Conservation (phyloP, 805 yeast genomes). For the Kuraishia floccosa region DNA sequence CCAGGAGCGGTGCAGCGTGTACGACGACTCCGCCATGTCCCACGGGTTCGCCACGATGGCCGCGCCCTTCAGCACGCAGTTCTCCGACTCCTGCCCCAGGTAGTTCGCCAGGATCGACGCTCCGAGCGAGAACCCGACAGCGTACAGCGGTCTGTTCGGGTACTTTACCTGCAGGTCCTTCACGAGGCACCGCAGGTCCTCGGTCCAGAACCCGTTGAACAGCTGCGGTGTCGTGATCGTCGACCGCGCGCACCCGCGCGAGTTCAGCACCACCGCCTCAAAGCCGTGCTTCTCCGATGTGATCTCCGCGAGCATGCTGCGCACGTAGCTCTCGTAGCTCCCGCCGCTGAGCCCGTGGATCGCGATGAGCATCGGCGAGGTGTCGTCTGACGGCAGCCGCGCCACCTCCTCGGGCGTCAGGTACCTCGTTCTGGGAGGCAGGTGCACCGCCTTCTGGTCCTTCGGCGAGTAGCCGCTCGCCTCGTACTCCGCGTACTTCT, state of each 20-base stretch:
- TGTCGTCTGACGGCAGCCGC: conserved; percentile 12
- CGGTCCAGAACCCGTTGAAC: conserved; percentile 63
- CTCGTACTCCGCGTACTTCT: conserved; percentile 9
- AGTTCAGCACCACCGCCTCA: conserved; percentile 59
- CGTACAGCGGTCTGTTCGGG: conserved; percentile 54
- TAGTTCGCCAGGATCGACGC: conserved; percentile 63
- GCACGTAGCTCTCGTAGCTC: conserved; percentile 67
- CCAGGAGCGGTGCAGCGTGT: conserved; percentile 25
- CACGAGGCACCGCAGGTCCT: conserved; percentile 51
- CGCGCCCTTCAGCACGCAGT: conserved; percentile 40
- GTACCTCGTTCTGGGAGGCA: conserved; percentile 42
- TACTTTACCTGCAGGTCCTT: conserved; percentile 33
- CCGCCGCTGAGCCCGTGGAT: conserved; percentile 82
- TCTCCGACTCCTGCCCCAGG: conserved; percentile 50
- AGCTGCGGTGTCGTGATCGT: conserved; percentile 56
- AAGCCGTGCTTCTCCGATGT: conserved; percentile 26
- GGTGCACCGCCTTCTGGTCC: conserved; percentile 10
- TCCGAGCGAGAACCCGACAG: conserved; percentile 78
- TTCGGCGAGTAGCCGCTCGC: conserved; percentile 12
- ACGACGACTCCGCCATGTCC: conserved; percentile 48
- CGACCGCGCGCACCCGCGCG: conserved; percentile 70
- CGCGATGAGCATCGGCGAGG: conserved; percentile 48
- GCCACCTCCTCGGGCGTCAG: conserved; percentile 33
- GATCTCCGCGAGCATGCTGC: conserved; percentile 39
- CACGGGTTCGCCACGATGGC: conserved; percentile 59